Percentiles rank a stretch among this genome's conserved stretches.
Conservation (phyloP, 495 filamentous ascomycete genomes). For the Annulohypoxylon bovei region DNA sequence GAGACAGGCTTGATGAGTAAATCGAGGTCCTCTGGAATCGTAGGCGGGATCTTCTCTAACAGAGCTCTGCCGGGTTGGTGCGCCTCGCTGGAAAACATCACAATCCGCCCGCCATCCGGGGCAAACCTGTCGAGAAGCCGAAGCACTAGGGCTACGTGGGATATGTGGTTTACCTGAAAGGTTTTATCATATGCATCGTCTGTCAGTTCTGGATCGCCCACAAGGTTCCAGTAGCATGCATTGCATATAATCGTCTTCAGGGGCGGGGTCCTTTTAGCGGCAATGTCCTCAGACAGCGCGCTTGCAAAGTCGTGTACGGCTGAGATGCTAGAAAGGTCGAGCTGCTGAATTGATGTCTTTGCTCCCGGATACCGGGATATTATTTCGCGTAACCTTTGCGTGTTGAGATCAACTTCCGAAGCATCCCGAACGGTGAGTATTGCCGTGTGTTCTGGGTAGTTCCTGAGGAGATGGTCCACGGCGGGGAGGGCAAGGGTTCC, state of each 20-base stretch:
- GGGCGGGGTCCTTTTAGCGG: conserved; percentile 43
- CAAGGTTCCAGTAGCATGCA: conserved; percentile 57
- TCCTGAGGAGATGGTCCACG: conserved; percentile 51
- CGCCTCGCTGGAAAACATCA: conserved; percentile 52
- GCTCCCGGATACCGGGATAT: conserved; percentile 45
- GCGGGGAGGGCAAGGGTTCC: conserved; percentile 57
- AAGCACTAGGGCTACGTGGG: conserved; percentile 55
- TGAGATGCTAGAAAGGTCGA: conserved; percentile 53
- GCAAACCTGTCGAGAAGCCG: conserved; percentile 54
- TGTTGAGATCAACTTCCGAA: conserved; percentile 54
- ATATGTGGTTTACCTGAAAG: conserved; percentile 56
- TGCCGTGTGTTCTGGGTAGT: conserved; percentile 50
- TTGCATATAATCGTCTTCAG: conserved; percentile 57
- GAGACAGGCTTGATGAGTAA: conserved; percentile 30
- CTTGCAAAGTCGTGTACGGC: conserved; percentile 50
- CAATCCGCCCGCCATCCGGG: conserved; percentile 47
- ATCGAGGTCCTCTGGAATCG: conserved; percentile 38
- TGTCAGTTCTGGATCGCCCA: conserved; percentile 47
- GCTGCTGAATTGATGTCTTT: conserved; percentile 46
- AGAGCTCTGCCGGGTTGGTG: conserved; percentile 53
- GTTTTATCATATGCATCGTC: conserved; percentile 56
- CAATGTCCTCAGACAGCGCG: conserved; percentile 39
- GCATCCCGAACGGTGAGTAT: conserved; percentile 57
- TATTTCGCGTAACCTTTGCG: conserved; percentile 47
- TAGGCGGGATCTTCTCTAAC: conserved; percentile 47